Evolutionary conservation across 176 grass and related monocot species (phyloP).

Genomic region (Rhynchospora breviuscula): DNA sequence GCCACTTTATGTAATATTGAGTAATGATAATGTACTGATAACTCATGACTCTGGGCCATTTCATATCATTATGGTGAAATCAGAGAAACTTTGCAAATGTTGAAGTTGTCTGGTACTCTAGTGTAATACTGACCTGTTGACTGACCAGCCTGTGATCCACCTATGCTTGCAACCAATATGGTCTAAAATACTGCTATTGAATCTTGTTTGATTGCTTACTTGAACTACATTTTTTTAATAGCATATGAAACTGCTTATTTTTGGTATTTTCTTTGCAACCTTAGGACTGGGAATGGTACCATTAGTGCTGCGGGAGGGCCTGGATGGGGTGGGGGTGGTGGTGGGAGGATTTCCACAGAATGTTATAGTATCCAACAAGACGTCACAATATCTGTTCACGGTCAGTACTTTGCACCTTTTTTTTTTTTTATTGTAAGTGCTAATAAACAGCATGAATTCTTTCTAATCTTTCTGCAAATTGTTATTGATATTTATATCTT

Average conservation of each 20-base stretch:
- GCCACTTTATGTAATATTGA: not conserved
- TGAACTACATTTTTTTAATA: not conserved
- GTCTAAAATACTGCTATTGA: not conserved
- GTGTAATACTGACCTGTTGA: not conserved
- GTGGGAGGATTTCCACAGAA: constrained; percentile 81
- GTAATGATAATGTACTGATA: not conserved
- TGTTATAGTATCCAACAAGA: constrained; percentile 96
- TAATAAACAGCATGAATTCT: not conserved
- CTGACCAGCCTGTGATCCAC: not conserved
- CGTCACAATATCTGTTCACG: constrained; percentile 74
- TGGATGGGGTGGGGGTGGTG: constrained; percentile 94
- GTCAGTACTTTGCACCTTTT: constrained; percentile 46
- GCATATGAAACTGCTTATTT: constrained; percentile 2
- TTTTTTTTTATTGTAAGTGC: constrained; percentile 12
- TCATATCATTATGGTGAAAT: not conserved
- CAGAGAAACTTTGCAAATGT: not conserved
- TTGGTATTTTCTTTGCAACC: constrained; percentile 15
- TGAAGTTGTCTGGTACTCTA: not conserved
- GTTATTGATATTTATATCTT: not conserved
- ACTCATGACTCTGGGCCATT: not conserved
- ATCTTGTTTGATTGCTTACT: not conserved
- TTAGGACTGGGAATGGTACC: constrained; percentile 87
- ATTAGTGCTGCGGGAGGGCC: constrained; percentile 87
- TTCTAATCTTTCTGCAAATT: not conserved
- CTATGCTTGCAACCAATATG: not conserved